phyloP scores from a whole-genome alignment of 768 basidiomycete genomes.

The Pisolithus microcarpus region DNA sequence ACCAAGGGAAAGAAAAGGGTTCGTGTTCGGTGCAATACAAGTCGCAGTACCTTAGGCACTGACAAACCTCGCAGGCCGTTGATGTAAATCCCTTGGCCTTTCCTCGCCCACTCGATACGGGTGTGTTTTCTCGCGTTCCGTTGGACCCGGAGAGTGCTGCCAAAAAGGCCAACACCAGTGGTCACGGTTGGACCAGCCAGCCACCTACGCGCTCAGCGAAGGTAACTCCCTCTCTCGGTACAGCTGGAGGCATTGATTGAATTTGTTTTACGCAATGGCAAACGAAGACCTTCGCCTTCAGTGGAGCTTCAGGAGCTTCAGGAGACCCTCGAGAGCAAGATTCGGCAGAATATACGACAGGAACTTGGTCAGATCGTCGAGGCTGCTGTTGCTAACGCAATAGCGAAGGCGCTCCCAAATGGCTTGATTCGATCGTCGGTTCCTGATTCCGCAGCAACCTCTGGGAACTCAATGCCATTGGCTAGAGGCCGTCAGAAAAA shows the following conservation, averaged over 20 bases:
- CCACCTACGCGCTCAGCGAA: background rate
- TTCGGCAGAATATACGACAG: background rate
- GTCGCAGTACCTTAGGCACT: background rate
- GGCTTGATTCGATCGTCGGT: background rate
- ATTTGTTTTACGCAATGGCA: background rate
- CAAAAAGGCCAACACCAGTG: background rate
- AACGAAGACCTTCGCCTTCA: background rate
- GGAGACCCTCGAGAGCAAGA: background rate
- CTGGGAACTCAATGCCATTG: background rate
- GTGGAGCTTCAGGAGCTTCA: no score
- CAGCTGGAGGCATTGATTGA: background rate
- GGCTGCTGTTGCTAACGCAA: background rate
- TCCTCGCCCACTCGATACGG: background rate
- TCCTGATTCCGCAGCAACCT: background rate
- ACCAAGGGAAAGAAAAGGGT: background rate
- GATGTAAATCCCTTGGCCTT: background rate
- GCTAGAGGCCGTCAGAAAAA: background rate
- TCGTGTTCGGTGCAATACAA: background rate
- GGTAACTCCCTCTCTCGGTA: background rate
- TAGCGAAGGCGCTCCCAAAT: background rate
- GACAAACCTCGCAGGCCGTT: background rate
- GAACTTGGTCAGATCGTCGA: background rate
- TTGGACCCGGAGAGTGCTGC: background rate
- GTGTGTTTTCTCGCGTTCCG: background rate
- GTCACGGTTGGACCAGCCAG: background rate